A percentile compares a stretch with the other conserved stretches of the same genome.
phyloP scores from a whole-genome alignment of 2,329 filamentous ascomycete species.

The Colletotrichum somersetense region DNA sequence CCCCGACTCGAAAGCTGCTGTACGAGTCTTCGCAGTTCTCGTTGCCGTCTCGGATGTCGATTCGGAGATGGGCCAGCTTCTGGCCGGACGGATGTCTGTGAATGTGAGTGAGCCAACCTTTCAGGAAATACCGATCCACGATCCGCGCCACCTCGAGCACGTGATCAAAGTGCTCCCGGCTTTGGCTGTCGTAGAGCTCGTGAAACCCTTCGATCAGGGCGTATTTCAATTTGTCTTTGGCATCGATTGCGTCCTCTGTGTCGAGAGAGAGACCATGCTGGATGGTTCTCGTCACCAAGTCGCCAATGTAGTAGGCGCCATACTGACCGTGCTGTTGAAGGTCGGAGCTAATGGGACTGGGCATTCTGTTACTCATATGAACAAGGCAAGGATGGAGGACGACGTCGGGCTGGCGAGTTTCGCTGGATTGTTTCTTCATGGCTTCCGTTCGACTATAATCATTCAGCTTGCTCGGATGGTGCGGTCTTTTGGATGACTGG shows the following conservation, averaged over 20 bases:
- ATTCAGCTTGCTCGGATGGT: background rate
- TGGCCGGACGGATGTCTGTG: no score
- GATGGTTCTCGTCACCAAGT: conserved; percentile 5
- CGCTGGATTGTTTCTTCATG: background rate
- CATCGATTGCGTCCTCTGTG: background rate
- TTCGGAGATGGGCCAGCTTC: background rate
- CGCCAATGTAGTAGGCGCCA: conserved; percentile 1
- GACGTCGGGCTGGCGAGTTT: background rate
- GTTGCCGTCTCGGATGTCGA: conserved; percentile 8
- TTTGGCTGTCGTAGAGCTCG: conserved; percentile 16
- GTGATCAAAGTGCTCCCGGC: background rate
- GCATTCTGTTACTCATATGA: background rate
- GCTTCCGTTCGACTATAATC: background rate
- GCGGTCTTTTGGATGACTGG: background rate
- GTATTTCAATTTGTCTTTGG: conserved; percentile 7
- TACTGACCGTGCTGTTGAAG: background rate
- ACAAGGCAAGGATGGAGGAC: background rate
- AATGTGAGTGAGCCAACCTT: conserved; percentile 11
- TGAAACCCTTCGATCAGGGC: conserved; percentile 11
- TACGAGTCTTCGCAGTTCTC: background rate
- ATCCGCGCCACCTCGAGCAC: conserved; percentile 11
- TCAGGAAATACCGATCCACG: conserved; percentile 26
- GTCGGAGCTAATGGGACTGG: background rate
- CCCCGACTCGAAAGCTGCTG: background rate
- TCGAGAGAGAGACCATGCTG: background rate